Base-by-base conservation (phyloP, 2,329 filamentous ascomycete genomes). In the Fusarium sp. region DNA sequence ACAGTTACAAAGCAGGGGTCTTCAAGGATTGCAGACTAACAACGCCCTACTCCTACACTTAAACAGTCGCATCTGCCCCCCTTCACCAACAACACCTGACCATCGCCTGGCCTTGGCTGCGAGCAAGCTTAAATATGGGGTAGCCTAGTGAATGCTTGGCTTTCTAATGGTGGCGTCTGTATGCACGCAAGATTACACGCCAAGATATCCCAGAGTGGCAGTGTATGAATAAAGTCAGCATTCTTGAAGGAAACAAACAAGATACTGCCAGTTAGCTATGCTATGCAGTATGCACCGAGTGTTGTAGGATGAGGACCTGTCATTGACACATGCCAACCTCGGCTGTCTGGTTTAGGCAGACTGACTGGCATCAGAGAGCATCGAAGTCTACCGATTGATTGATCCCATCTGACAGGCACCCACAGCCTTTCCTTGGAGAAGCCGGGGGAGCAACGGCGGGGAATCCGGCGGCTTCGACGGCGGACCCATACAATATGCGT, bases 291-390 rank as follows among this genome's bases (percentile, higher is more conserved):
- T 41, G 27, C n/a, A 45, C 25, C 30, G 18, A 51, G 32, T 42
- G 18, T 12, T n/a, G 23, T 43, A 40, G 37, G 37, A 42, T 16
- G 40, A 45, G 25, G 25, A 16, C 47, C 47, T 18, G 23, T n/a
- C 23, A 48, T 37, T 68, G 54, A 63, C 72, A 74, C 72, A 71
- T 74, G 72, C 61, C 46, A 65, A 55, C 72, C 72, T 74, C 72
- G 72, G 72, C 45, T 69, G 72, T 72, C 45, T 69, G 54, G 53
- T 55, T 47, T 42, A 68, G 32, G 48, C 21, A 21, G 50, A 57
- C 62, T 56, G 46, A 66, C 54, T 40, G 59, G 47, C 54, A 43
- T 58, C 41, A 63, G 43, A 50, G 49, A 49, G 48, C 54, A 69
- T 47, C 47, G 45, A 49, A 41, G 56, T 21, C 30, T 21, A 48